Base-by-base conservation (phyloP, 2,329 filamentous ascomycete genomes). In the Arthrobotrys pseudoclavata region DNA sequence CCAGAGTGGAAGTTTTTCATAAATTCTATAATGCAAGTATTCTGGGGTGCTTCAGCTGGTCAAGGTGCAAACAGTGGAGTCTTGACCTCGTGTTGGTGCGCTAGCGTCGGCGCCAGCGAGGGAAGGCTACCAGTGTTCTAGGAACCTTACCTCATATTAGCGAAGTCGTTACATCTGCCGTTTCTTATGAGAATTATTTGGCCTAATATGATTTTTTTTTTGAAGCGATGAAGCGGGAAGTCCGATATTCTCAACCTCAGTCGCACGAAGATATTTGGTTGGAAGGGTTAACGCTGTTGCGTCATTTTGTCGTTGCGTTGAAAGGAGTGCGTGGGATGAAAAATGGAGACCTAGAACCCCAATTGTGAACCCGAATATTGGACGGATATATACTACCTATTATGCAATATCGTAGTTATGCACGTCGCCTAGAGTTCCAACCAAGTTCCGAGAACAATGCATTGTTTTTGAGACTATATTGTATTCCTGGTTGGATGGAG, bases 51-150 rank as follows among this genome's bases (percentile, higher is more conserved):
- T 60, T 60, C 55, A 60, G 55, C 55, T 60, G 34, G 34, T 40
- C 20, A 42, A 26, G 55, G 34, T 60, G 53, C 31, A 26, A 42
- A 60, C 42, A 60, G 55, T 60, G 55, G 55, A 42, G 55, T 9
- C 20, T 6, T 42, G 34, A 24, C 55, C 31, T 60, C 55, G 55
- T 60, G 55, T 60, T 60, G 55, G 55, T 60, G 55, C 34, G 18
- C 55, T 60, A 42, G 55, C 55, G 55, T 42, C 55, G 55, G 55
- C 55, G 55, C 9, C 55, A 60, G 31, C 55, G 55, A 42, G 18
- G 5, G 18, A 26, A 37, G 7, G 50, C 10, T 50, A 24, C 22
- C 50, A n/a, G 13, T n/a, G 5, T 15, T 53, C 22, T 50, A 9
- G 20, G 47, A 20, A 18, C 13, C 15, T 31, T 34, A 53, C 50